phyloP scores from a whole-genome alignment of 306 rosid species.

The Vigna nakashimae region DNA sequence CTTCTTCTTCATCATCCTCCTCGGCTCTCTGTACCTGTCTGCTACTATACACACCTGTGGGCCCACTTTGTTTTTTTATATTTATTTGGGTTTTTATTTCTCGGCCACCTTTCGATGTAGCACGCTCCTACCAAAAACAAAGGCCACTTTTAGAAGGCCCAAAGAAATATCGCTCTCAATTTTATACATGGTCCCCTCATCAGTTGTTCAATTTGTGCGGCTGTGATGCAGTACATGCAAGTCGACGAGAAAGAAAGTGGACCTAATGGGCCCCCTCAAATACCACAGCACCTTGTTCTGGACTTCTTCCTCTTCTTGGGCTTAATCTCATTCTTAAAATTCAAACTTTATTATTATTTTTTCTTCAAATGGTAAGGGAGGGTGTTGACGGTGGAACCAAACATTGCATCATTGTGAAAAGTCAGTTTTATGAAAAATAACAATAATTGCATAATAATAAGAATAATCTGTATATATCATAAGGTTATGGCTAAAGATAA shows the following conservation, averaged over 20 bases:
- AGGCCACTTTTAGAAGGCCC: constrained; percentile 15
- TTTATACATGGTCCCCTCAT: not conserved
- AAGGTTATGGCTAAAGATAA: not conserved
- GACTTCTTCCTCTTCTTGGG: not conserved
- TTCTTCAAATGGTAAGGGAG: not conserved
- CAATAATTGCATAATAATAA: not conserved
- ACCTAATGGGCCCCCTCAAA: not conserved
- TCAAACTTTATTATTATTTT: not conserved
- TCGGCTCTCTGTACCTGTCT: not conserved
- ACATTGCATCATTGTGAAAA: not conserved
- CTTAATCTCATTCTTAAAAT: not conserved
- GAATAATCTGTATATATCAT: no score
- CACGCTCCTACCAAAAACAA: not conserved
- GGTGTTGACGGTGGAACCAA: constrained; percentile 12
- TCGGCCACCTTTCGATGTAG: not conserved
- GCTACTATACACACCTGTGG: not conserved
- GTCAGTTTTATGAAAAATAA: not conserved
- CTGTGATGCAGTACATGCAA: not conserved
- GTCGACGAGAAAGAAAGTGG: constrained; percentile 14
- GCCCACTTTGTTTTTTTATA: not conserved
- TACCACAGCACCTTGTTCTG: not conserved
- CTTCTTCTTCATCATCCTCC: no score
- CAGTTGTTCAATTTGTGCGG: constrained; percentile 17
- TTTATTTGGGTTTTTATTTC: not conserved
- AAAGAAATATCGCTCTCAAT: not conserved